Base-by-base conservation (phyloP, 2,329 filamentous ascomycete genomes). In the Colletotrichum siamense region DNA sequence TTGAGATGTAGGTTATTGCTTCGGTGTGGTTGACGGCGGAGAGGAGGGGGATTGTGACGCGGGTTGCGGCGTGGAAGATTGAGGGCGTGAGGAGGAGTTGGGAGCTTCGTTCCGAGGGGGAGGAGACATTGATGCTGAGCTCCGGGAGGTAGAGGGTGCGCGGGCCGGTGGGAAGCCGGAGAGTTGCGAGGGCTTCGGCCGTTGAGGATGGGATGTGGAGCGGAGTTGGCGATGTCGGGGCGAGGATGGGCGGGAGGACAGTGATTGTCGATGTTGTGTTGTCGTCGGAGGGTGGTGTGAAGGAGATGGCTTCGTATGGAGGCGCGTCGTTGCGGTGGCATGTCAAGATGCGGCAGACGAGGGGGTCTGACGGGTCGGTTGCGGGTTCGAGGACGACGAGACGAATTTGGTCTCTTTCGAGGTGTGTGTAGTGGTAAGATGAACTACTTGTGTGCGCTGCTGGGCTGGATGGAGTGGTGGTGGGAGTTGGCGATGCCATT, bases 101-200 rank as follows among this genome's bases (percentile, higher is more conserved):
- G 8, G 73, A 63, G 61, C 77, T 79, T 22, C 77, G 77, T 65
- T 82, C 81, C 3, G 69, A 28, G 10, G 73, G 66, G 22, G 80
- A 76, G 26, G 55, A 49, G 52, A 78, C 77, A n/a, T 82, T 78
- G 22, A 82, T 79, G 59, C 80, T 82, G 13, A 82, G 73, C 0
- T 76, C 78, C 26, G 81, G 81, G 6, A 82, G 75, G 81, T 80
- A 82, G 34, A 82, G 69, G 5, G 30, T 32, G 13, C 64, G 71
- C 1, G 36, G 4, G 10, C 6, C 1, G n/a, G 49, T 22, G 6
- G 32, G 8, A 7, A 15, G 26, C 1, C 71, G 71, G 22, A 69
- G 71, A 8, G 24, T 24, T 4, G 16, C 4, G 9, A 74, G 44
- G 28, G 44, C 66, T 2, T 55, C 55, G 22, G 39, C 71, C 28